A percentile compares a stretch with the other conserved stretches of the same genome.
Evolutionary conservation across 2,329 filamentous ascomycete species (phyloP).

Genomic region (Aspergillus viridinutans): DNA sequence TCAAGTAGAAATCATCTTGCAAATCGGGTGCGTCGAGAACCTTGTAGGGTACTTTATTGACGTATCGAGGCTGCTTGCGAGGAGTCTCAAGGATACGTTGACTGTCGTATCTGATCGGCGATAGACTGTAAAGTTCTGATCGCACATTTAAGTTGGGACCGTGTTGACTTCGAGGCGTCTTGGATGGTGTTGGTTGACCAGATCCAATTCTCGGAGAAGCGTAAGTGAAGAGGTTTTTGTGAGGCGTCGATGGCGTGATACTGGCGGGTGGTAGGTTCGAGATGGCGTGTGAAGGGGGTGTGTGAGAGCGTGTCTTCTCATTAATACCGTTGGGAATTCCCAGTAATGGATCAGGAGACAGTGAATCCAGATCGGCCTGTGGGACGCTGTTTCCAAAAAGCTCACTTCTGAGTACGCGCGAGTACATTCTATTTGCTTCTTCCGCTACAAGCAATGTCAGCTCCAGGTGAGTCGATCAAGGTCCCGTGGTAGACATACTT

Average conservation of each 20-base stretch:
- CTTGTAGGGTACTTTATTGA: constrained; percentile 97
- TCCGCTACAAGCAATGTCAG: constrained; percentile 50
- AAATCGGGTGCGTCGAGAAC: constrained; percentile 94
- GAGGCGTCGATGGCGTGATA: constrained; percentile 87
- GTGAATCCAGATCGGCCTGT: constrained; percentile 64
- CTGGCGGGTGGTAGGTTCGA: constrained; percentile 64
- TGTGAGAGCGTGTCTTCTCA: constrained; percentile 70
- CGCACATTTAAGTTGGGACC: constrained; percentile 83
- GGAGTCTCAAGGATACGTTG: constrained; percentile 91
- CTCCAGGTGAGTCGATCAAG: constrained; percentile 1
- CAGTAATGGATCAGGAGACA: constrained; percentile 54
- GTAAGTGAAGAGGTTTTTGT: constrained; percentile 96
- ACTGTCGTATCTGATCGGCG: constrained; percentile 86
- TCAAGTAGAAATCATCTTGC: constrained; percentile 96
- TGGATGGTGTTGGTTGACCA: constrained; percentile 81
- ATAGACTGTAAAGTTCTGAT: constrained; percentile 92
- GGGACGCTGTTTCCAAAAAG: constrained; percentile 89
- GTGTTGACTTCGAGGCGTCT: constrained; percentile 83
- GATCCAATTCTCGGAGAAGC: constrained; percentile 70
- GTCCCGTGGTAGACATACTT: constrained; percentile 53
- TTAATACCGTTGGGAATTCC: constrained; percentile 48
- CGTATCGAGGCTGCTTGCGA: constrained; percentile 78
- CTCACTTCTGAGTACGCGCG: constrained; percentile 45
- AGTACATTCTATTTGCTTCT: constrained; percentile 1
- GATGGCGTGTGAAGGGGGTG: constrained; percentile 67